Conservation (phyloP, 208 protist genomes). For the Polymyxa betae region DNA sequence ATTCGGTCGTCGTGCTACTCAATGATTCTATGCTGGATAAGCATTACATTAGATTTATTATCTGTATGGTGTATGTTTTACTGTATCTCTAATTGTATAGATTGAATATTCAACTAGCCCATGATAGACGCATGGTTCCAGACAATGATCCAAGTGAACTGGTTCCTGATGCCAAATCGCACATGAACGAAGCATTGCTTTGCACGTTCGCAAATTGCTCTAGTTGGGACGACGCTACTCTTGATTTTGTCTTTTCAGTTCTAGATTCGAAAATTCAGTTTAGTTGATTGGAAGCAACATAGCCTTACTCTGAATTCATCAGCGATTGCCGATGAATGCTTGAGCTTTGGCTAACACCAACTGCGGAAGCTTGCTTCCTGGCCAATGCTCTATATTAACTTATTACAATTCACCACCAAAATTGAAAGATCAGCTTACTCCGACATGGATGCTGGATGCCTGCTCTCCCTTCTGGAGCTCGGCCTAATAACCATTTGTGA, state of each 20-base stretch:
- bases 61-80: too few relatives aligned
- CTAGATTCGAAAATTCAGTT: background rate
- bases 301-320: background rate
- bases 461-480: too few relatives aligned
- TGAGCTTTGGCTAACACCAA: background rate
- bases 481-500: too few relatives aligned
- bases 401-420: background rate
- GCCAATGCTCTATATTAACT: background rate
- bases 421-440: too few relatives aligned
- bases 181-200: constrained; percentile 43
- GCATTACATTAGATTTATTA: too few relatives aligned
- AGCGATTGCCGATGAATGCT: background rate
- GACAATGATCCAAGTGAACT: background rate
- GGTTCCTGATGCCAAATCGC: background rate
- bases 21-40: too few relatives aligned
- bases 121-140: constrained; percentile 9
- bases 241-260: background rate
- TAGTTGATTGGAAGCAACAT: background rate
- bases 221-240: background rate
- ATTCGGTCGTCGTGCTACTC: too few relatives aligned
- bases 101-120: background rate
- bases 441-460: too few relatives aligned
- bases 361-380: background rate
- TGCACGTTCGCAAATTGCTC: constrained; percentile 26
- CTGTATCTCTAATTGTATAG: too few relatives aligned